Base-by-base conservation (phyloP, 2,329 filamentous ascomycete species). In the Colletotrichum lindemuthianum region DNA sequence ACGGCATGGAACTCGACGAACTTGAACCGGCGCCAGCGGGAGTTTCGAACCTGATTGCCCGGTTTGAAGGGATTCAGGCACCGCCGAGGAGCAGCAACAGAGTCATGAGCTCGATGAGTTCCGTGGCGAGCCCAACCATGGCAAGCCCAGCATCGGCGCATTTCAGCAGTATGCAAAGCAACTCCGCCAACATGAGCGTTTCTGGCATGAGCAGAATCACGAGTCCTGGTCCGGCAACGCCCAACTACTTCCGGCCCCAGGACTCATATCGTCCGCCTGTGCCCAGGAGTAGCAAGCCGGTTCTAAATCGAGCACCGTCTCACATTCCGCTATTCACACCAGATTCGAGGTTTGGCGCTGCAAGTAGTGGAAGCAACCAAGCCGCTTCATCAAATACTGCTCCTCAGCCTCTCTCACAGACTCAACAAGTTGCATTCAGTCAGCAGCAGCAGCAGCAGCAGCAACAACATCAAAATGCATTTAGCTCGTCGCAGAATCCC, bases 41-140 rank as follows among this genome's bases (percentile, higher is more conserved):
- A 43, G 77, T 79, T 53, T 74, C 77, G 49, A 76, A 76, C 49
- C 67, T 80, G 50, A 75, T 79, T 60, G 76, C 78, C 52, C 78
- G 79, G 53, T 80, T 80, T 68, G 78, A 80, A 57, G 59, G 73
- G 69, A 50, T 76, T 73, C 69, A 72, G 72, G 43, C 77, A 73
- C 43, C 73, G 7, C 72, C 78, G 58, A 75, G 75, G 8, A 70
- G 68, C 37, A 72, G 70, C 41, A 73, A 71, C 50, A 65, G 63
- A 32, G 67, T 70, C 58, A 68, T 70, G 51, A 76, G 69, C 55
- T 65, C 73, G 48, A 66, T 72, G 12, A 69, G 68, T 48, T 64
- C 70, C 48, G 71, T 63, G 10, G 32, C 60, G 16, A 63, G 60
- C 47, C 60, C 60, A 69, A 52, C 71, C 70, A 51, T 68, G 63